phyloP scores from a whole-genome alignment of 768 basidiomycete genomes.

The Trametes punicea region DNA sequence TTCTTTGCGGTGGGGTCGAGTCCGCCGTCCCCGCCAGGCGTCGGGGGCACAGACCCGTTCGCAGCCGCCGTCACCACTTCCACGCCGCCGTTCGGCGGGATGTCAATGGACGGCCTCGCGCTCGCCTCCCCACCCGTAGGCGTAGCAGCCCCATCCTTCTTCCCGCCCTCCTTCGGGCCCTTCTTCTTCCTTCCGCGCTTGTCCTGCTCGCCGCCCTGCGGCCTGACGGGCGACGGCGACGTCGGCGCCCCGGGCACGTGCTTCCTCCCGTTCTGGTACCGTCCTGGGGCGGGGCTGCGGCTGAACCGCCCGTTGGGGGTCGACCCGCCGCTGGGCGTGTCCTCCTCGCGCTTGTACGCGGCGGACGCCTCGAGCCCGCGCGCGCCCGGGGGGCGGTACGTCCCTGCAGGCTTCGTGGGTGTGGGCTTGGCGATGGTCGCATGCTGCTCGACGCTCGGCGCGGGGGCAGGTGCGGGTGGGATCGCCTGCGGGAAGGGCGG shows the following conservation, averaged over 20 bases:
- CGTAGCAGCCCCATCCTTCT: slow-evolving; percentile 29
- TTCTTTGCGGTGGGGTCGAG: slow-evolving; percentile 88
- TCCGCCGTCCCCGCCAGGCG: slow-evolving; percentile 52
- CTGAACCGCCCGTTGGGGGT: slow-evolving; percentile 63
- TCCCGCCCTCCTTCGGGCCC: slow-evolving; percentile 40
- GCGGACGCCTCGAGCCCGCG: slow-evolving; percentile 84
- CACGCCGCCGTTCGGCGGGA: slow-evolving; percentile 28
- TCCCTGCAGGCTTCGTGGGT: slow-evolving; percentile 69
- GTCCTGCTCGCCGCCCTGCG: slow-evolving; percentile 42
- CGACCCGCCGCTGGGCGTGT: slow-evolving; percentile 53
- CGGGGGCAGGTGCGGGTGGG: slow-evolving; percentile 66
- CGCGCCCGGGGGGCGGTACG: slow-evolving; percentile 92
- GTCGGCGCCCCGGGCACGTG: slow-evolving; percentile 72
- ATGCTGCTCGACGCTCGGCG: slow-evolving; percentile 49
- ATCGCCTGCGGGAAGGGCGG: slow-evolving; percentile 65
- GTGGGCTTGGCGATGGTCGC: slow-evolving; percentile 52
- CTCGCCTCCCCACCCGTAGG: slow-evolving; percentile 15
- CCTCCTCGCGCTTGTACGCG: slow-evolving; percentile 90
- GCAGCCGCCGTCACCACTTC: slow-evolving; percentile 11
- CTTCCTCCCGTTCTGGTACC: slow-evolving; percentile 40
- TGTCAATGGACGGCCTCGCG: slow-evolving; percentile 36
- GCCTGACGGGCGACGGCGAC: slow-evolving; percentile 45
- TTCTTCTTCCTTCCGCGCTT: slow-evolving; percentile 62
- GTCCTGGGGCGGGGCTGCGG: slow-evolving; percentile 49
- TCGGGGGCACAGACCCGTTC: slow-evolving; percentile 43